Base-by-base conservation (phyloP, 306 rosid genomes). In the Malus sieversii region DNA sequence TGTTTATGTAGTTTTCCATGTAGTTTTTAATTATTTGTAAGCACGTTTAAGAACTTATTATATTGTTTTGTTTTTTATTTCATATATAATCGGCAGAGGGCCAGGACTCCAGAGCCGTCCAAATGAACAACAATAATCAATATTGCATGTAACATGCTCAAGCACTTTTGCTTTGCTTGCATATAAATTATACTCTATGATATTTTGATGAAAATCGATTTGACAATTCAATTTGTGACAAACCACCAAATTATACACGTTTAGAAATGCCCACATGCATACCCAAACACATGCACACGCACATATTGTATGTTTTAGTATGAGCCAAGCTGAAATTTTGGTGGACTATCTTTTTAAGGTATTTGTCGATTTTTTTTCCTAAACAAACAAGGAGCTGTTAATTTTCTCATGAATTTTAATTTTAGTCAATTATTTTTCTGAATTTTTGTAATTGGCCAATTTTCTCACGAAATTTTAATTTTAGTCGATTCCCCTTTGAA, bases 71-170 rank as follows among this genome's bases (percentile, higher is more conserved):
- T 12, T 19, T 18, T 18, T 15, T 61, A 44, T 8, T 6, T 60
- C 16, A 6, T 30, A 16, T 8, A 23, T 12, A 3, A 48, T 15
- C 55, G 8, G 75, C 53, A 62, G 32, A 71, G 79, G 75, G 35
- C 35, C 35, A 33, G 35, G 35, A 33, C 35, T 74, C 72, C 42
- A 35, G 68, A 80, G 79, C 66, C 75, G 63, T 80, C 65, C 57
- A 59, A 45, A 53, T 18, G 11, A 59, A 79, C n/a, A 16, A 22
- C 33, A 65, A 23, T 58, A 68, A 58, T 25, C 19, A 60, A 14
- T 46, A 48, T 20, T 45, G 71, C 67, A n/a, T 35, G 48, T 20
- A 57, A 4, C 75, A 65, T 72, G 48, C 18, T 46, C 60, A 38
- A 46, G 80, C 83, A 38, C 45, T 9, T 60, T 60, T 61, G 25